Conservation (phyloP, 768 basidiomycete genomes). For the Hypholoma sublateritium region DNA sequence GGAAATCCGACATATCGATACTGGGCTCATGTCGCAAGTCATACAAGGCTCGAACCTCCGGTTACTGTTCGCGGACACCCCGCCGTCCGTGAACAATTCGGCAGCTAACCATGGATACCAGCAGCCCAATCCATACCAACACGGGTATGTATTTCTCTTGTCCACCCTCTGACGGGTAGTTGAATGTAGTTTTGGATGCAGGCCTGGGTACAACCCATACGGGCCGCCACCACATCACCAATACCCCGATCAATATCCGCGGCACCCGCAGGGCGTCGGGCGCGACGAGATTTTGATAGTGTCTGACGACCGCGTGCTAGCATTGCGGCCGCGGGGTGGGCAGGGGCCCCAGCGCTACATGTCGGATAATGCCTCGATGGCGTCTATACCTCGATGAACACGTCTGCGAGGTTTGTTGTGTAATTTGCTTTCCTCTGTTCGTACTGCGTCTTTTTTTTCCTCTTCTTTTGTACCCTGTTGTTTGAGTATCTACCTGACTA, state of each 20-base stretch:
- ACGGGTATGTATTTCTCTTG: slow-evolving; percentile 18
- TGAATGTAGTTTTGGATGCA: slow-evolving; percentile 6
- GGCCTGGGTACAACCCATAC: slow-evolving; percentile 17
- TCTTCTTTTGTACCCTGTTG: slow-evolving; percentile 8
- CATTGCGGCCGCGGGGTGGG: slow-evolving; percentile 53
- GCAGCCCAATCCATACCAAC: slow-evolving; percentile 30
- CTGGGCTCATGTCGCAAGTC: slow-evolving; percentile 88
- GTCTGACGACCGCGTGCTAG: slow-evolving; percentile 83
- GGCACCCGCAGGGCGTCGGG: slow-evolving; percentile 49
- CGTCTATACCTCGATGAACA: slow-evolving; percentile 38
- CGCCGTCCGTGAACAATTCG: slow-evolving; percentile 76
- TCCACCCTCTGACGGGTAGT: neutral
- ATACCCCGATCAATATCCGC: slow-evolving; percentile 44
- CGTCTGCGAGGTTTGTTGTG: neutral
- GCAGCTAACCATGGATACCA: slow-evolving; percentile 37
- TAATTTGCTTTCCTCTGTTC: slow-evolving; percentile 10
- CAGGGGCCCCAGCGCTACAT: slow-evolving; percentile 31
- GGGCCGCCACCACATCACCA: slow-evolving; percentile 19
- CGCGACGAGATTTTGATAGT: slow-evolving; percentile 89
- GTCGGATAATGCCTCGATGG: slow-evolving; percentile 45
- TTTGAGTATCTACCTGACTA: slow-evolving; percentile 6
- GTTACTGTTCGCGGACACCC: slow-evolving; percentile 90
- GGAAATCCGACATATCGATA: slow-evolving; percentile 95
- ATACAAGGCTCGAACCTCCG: slow-evolving; percentile 92
- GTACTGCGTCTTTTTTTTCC: slow-evolving; percentile 1